These are phyloP conservation scores for Cotoneaster glaucophyllus DNA, from an alignment of 306 rosid species.

Conservation along the genomic window DNA sequence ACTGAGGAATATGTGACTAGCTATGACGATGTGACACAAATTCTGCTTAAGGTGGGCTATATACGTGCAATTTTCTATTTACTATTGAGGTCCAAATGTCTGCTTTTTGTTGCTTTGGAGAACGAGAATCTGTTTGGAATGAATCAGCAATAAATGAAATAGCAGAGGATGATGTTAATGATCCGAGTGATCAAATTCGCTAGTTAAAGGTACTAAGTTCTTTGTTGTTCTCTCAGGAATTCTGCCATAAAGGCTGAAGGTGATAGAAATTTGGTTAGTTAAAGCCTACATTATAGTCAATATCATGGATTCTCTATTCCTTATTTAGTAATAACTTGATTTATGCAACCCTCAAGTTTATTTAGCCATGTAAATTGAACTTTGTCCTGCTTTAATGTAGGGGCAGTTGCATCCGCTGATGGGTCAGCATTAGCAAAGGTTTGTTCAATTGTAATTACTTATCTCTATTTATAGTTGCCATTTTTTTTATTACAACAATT, in stretches of 20 bases:
- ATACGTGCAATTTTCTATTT: background rate
- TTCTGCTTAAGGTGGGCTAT: slow-evolving; percentile 71
- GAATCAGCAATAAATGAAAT: slow-evolving; percentile 77
- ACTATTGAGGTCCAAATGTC: background rate
- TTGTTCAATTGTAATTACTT: too few relatives aligned
- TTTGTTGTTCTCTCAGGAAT: background rate
- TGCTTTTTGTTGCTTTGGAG: slow-evolving; percentile 52
- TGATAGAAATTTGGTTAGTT: slow-evolving; percentile 4
- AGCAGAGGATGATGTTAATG: slow-evolving; percentile 76
- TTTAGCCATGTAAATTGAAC: too few relatives aligned
- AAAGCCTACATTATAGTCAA: too few relatives aligned
- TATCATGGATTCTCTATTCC: too few relatives aligned
- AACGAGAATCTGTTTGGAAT: slow-evolving; percentile 58
- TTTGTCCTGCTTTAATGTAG: too few relatives aligned
- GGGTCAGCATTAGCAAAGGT: too few relatives aligned
- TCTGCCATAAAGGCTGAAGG: slow-evolving; percentile 9
- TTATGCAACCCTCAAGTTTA: background rate
- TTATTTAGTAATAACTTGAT: background rate
- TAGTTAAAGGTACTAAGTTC: slow-evolving; percentile 57
- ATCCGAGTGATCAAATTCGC: slow-evolving; percentile 85
- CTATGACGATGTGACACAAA: slow-evolving; percentile 84
- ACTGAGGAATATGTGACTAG: slow-evolving; percentile 92
- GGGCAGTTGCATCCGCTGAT: too few relatives aligned
- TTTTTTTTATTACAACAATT: too few relatives aligned
- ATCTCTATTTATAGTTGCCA: too few relatives aligned